Conservation (phyloP, 1,139 yeast species). For the Kodamaea plutei region DNA sequence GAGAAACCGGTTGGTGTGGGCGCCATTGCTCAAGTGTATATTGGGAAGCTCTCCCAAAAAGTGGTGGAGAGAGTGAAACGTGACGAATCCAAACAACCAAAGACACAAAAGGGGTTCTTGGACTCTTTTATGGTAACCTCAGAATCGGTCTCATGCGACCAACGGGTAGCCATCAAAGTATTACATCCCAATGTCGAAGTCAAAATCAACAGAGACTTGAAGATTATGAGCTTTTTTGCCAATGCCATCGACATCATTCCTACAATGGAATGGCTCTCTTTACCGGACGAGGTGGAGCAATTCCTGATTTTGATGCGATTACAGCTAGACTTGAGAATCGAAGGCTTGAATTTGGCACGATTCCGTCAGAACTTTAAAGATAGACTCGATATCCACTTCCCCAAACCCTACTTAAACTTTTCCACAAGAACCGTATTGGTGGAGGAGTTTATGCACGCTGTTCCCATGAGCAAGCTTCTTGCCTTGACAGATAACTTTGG, state of each 20-base stretch:
- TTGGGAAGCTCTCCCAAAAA: constrained; percentile 57
- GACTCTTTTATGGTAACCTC: constrained; percentile 36
- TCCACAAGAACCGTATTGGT: constrained; percentile 74
- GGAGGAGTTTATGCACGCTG: constrained; percentile 79
- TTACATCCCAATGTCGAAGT: constrained; percentile 81
- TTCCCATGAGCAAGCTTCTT: constrained; percentile 72
- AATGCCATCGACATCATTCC: constrained; percentile 65
- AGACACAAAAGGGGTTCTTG: constrained; percentile 19
- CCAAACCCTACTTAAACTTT: constrained; percentile 64
- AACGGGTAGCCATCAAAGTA: constrained; percentile 84
- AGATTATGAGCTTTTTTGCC: constrained; percentile 82
- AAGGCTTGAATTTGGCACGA: constrained; percentile 71
- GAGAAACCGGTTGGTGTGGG: constrained; percentile 87
- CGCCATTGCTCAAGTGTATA: constrained; percentile 94
- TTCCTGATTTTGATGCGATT: constrained; percentile 81
- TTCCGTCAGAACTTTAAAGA: constrained; percentile 62
- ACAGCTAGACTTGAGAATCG: constrained; percentile 87
- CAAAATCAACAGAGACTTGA: constrained; percentile 73
- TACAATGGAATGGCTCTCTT: constrained; percentile 95
- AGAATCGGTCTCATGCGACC: constrained; percentile 36
- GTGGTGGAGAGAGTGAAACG: constrained; percentile 34
- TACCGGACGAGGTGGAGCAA: constrained; percentile 92
- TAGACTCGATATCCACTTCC: constrained; percentile 69
- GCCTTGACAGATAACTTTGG: constrained; percentile 41
- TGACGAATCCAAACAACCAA: constrained; percentile 20